These are phyloP conservation scores for Halenospora varia DNA, from an alignment of 495 filamentous ascomycete species.

Conservation along the genomic window DNA sequence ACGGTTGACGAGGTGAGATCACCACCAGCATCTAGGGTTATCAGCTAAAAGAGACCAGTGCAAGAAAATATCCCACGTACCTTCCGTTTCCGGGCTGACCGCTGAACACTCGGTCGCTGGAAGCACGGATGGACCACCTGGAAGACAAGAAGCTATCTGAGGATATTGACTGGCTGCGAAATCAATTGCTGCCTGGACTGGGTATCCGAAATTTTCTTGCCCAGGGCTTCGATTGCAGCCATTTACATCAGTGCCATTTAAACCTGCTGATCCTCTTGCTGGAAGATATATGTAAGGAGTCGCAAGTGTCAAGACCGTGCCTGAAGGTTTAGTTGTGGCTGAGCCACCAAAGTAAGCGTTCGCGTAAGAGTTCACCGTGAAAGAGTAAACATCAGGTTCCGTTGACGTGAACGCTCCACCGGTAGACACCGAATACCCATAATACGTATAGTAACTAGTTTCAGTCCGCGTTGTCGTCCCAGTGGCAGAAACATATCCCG, in stretches of 20 bases:
- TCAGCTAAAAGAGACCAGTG: neutral
- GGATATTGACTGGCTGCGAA: neutral
- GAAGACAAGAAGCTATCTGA: neutral
- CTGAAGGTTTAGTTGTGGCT: neutral
- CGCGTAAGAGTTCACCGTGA: neutral
- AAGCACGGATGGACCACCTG: neutral
- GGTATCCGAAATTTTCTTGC: conserved; percentile 2
- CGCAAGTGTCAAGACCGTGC: neutral
- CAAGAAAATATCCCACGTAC: neutral
- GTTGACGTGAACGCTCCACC: neutral
- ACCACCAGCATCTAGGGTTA: neutral
- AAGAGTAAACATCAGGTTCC: neutral
- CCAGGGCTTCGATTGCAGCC: neutral
- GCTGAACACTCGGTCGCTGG: neutral
- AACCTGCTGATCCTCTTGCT: neutral
- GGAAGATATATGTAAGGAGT: conserved; percentile 4
- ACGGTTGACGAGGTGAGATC: conserved; percentile 1
- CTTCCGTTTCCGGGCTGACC: neutral
- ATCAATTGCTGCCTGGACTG: neutral
- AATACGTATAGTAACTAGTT: neutral
- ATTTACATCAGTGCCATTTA: neutral
- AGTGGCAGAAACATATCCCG: neutral
- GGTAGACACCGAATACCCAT: neutral
- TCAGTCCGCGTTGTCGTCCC: neutral
- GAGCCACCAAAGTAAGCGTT: neutral